phyloP scores from a whole-genome alignment of 306 rosid genomes.

The Prunus davidiana region DNA sequence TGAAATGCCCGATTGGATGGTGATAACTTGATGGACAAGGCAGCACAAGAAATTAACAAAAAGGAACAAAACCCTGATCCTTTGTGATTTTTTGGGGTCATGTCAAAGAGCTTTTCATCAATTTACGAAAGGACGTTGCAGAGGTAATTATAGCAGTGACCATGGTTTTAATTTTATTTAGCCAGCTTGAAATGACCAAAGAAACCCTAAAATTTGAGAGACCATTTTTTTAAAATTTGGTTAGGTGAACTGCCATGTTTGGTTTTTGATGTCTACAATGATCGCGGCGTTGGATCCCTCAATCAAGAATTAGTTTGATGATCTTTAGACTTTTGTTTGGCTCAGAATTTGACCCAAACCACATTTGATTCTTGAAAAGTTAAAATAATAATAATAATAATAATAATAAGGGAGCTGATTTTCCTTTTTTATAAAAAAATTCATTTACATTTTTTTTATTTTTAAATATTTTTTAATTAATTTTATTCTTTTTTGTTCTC shows the following conservation, averaged over 20 bases:
- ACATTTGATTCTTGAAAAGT: too few relatives aligned
- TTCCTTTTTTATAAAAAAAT: too few relatives aligned
- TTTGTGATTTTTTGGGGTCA: constrained; percentile 5
- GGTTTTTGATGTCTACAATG: not conserved
- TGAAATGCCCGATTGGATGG: not conserved
- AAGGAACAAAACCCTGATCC: constrained; percentile 16
- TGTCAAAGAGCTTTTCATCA: not conserved
- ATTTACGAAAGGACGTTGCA: constrained; percentile 15
- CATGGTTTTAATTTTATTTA: not conserved
- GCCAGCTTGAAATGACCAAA: constrained; percentile 8
- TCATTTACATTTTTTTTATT: too few relatives aligned
- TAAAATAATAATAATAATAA: too few relatives aligned
- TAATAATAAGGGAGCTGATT: too few relatives aligned
- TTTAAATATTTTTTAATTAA: too few relatives aligned
- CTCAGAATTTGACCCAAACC: not conserved
- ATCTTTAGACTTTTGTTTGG: not conserved
- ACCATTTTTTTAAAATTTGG: constrained; percentile 5
- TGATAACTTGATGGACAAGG: constrained; percentile 9
- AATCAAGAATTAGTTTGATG: not conserved
- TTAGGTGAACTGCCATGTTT: constrained; percentile 19
- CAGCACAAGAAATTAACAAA: not conserved
- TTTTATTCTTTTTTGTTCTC: too few relatives aligned
- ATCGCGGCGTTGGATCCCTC: constrained; percentile 8
- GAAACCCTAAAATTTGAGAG: not conserved
- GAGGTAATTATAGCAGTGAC: not conserved